Conservation (phyloP, 2,329 filamentous ascomycete species). For the Aspergillus glaucus region DNA sequence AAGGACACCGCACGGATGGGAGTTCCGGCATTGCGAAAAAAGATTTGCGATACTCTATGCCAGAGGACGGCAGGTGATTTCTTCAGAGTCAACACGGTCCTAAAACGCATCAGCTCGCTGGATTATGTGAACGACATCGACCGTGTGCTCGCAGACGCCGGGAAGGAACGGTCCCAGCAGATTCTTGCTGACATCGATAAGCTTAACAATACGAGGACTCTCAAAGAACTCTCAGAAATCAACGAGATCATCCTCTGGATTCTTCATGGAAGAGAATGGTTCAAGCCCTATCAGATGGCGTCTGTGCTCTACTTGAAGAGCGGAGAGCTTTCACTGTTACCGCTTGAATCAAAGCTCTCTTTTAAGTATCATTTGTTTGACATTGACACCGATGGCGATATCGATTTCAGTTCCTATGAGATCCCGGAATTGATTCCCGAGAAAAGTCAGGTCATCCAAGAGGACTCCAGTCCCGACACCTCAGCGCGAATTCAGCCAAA, state of each 20-base stretch:
- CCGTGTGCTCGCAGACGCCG: constrained; percentile 17
- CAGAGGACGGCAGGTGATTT: constrained; percentile 20
- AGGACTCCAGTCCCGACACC: neutral
- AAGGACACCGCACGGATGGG: constrained; percentile 12
- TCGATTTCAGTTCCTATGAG: constrained; percentile 15
- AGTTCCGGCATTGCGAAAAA: constrained; percentile 14
- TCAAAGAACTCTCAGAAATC: constrained; percentile 22
- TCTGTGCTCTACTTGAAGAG: constrained; percentile 16
- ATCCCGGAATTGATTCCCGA: constrained; percentile 10
- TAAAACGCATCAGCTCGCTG: constrained; percentile 20
- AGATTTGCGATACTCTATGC: constrained; percentile 14
- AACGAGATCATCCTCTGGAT: constrained; percentile 24
- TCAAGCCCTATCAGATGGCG: constrained; percentile 14
- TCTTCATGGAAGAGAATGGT: constrained; percentile 11
- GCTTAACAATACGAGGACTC: constrained; percentile 15
- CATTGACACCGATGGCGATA: constrained; percentile 14
- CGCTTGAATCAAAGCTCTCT: constrained; percentile 14
- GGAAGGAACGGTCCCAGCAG: constrained; percentile 17
- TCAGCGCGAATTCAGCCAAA: constrained; percentile 3
- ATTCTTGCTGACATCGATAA: constrained; percentile 18
- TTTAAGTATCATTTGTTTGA: constrained; percentile 15
- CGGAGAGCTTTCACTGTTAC: constrained; percentile 17
- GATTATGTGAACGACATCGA: constrained; percentile 22
- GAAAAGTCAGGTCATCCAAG: neutral
- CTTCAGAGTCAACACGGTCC: constrained; percentile 17